Percentiles rank a stretch among this genome's conserved stretches.
Conservation (phyloP, 2,329 filamentous ascomycete species). For the Acrocalymma vagum region DNA sequence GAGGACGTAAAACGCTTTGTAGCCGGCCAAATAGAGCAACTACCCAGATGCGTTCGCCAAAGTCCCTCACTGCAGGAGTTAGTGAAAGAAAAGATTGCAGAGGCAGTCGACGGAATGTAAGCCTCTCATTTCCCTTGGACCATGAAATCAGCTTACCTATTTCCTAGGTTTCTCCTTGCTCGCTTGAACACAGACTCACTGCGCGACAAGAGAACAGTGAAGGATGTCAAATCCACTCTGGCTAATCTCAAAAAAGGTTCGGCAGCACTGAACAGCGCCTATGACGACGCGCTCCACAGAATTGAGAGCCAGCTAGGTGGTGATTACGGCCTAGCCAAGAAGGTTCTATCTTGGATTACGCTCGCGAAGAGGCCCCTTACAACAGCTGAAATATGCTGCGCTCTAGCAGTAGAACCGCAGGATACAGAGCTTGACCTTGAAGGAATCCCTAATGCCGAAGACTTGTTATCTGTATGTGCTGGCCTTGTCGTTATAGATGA, state of each 20-base stretch:
- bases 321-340: conserved; percentile 47
- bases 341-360: conserved; percentile 24
- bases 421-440: conserved; percentile 14
- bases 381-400: conserved; percentile 16
- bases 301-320: conserved; percentile 51
- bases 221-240: conserved; percentile 44
- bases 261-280: conserved; percentile 49
- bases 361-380: conserved; percentile 21
- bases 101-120: conserved; percentile 28
- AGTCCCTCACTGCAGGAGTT: conserved; percentile 9
- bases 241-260: conserved; percentile 37
- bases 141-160: neutral
- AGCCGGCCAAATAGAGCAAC: conserved; percentile 14
- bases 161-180: conserved; percentile 48
- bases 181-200: conserved; percentile 49
- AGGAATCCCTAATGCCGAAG: conserved; percentile 18
- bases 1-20: conserved; percentile 27
- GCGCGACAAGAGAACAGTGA: conserved; percentile 37
- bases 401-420: conserved; percentile 18
- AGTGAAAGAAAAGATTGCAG: conserved; percentile 11
- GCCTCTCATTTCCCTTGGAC: conserved; percentile 3
- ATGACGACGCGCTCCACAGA: conserved; percentile 52
- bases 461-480: conserved; percentile 28
- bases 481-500: conserved; percentile 42
- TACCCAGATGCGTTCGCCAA: conserved; percentile 22